These are phyloP conservation scores for Aspergillus campestris DNA, from an alignment of 495 filamentous ascomycete genomes.

Conservation along the genomic window DNA sequence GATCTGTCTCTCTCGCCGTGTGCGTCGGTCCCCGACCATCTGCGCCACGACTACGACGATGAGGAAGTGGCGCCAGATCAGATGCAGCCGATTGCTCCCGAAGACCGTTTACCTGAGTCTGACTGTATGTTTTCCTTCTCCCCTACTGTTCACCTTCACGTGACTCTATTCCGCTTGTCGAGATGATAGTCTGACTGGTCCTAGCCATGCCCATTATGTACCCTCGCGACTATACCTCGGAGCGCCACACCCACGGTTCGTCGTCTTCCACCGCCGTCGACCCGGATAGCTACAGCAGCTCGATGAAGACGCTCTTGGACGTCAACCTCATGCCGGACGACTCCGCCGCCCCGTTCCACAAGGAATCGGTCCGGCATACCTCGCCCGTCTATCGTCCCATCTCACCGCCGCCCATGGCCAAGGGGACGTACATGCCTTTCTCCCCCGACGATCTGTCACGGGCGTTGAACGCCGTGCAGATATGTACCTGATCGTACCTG, in stretches of 20 bases:
- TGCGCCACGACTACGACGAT: conserved; percentile 12
- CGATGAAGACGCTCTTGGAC: conserved; percentile 31
- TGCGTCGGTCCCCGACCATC: conserved; percentile 21
- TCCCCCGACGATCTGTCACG: conserved; percentile 33
- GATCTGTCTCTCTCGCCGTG: conserved; percentile 35
- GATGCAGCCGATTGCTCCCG: conserved; percentile 8
- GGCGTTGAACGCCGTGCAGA: conserved; percentile 35
- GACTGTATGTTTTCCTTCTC: conserved; percentile 21
- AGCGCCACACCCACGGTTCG: conserved; percentile 26
- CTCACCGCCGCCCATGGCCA: conserved; percentile 22
- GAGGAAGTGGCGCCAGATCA: conserved; percentile 22
- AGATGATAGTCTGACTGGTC: conserved; percentile 8
- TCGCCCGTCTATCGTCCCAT: conserved; percentile 28
- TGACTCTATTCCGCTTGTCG: background rate
- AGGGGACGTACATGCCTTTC: conserved; percentile 27
- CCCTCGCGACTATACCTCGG: conserved; percentile 17
- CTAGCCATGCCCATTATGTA: conserved; percentile 10
- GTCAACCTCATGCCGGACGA: conserved; percentile 20
- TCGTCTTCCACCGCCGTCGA: conserved; percentile 34
- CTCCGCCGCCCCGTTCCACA: conserved; percentile 21
- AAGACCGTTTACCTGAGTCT: conserved; percentile 5
- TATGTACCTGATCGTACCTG: conserved; percentile 10
- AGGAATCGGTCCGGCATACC: conserved; percentile 29
- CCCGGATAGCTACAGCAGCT: conserved; percentile 31
- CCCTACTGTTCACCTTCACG: too few relatives aligned